Evolutionary conservation across 2,329 filamentous ascomycete species (phyloP), one percentile per base, ranked within the genome.

Genomic region (Cercospora beticola): DNA sequence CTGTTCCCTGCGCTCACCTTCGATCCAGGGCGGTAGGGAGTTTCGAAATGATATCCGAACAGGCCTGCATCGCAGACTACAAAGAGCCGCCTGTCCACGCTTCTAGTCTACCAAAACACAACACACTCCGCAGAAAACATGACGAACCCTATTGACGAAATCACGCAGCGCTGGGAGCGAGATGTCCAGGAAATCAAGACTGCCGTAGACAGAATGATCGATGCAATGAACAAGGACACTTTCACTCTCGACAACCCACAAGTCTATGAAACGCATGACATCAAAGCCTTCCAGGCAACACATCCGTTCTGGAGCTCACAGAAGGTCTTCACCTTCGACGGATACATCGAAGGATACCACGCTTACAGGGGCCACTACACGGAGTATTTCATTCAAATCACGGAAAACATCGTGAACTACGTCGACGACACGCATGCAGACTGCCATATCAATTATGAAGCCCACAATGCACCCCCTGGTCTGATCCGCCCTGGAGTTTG

Each of bases 191-290:
- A 59, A 30, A 57, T 64, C 52, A 57, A 58, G 62, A 57, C 18
- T 14, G 56, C 18, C 10, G 23, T 64, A 12, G 16, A 31, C n/a
- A 23, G 62, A 14, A 52, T 64, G 30, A 54, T 64, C n/a, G 31
- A 57, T 10, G 62, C 62, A 18, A 31, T 64, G 30, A 64, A 64
- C 62, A 58, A 31, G 21, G 21, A 56, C 28, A 64, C 62, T 8
- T 64, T 56, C 23, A 64, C 62, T 6, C 62, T 58, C 9, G 62
- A 58, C 62, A 64, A 64, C 26, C 49, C 62, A 14, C 49, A 57
- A 40, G 49, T 64, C 30, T 58, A 23, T 14, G 62, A 64, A 30
- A 31, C 62, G 6, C 54, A 64, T 12, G 62, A 64, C 23, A 12
- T 54, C 12, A 31, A 59, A 16, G 26, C 18, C 26, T 58, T 58